Evolutionary conservation across 139 green algal genomes (phyloP).

Genomic region (Prasinococcaceae sp.): DNA sequence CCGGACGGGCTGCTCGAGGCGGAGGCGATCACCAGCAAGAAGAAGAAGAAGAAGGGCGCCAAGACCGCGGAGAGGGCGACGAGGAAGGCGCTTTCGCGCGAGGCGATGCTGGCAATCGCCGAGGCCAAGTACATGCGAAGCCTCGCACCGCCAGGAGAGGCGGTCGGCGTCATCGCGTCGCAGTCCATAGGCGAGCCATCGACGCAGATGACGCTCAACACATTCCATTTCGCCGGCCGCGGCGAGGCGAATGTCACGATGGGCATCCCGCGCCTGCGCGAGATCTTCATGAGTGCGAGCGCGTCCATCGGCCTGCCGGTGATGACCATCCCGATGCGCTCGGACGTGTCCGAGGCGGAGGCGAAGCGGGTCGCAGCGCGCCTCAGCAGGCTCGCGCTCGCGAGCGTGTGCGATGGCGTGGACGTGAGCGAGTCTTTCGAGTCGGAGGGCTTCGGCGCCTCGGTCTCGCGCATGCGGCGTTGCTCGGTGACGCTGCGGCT

Average conservation of each 20-base stretch:
- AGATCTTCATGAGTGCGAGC: conserved; percentile 93
- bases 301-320: conserved; percentile 72
- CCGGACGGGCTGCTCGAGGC: not conserved
- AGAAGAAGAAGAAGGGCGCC: conserved; percentile 5
- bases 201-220: conserved; percentile 82
- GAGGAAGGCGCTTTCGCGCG: not conserved
- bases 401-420: conserved; percentile 47
- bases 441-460: not conserved
- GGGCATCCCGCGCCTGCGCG: conserved; percentile 83
- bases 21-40: conserved; percentile 1
- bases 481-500: conserved; percentile 1
- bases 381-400: conserved; percentile 48
- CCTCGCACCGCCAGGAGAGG: conserved; percentile 57
- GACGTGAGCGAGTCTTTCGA: conserved; percentile 30
- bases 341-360: not conserved
- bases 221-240: conserved; percentile 75
- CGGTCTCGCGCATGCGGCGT: not conserved
- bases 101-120: too few relatives aligned
- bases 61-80: not conserved
- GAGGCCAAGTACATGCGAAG: conserved; percentile 69
- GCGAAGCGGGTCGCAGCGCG: conserved; percentile 6
- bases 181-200: conserved; percentile 84
- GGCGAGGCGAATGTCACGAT: conserved; percentile 96
- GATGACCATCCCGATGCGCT: conserved; percentile 72
- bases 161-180: conserved; percentile 83